These are phyloP conservation scores for Bondarzewia mesenterica DNA, from an alignment of 1,284 basidiomycete species.

Conservation along the genomic window DNA sequence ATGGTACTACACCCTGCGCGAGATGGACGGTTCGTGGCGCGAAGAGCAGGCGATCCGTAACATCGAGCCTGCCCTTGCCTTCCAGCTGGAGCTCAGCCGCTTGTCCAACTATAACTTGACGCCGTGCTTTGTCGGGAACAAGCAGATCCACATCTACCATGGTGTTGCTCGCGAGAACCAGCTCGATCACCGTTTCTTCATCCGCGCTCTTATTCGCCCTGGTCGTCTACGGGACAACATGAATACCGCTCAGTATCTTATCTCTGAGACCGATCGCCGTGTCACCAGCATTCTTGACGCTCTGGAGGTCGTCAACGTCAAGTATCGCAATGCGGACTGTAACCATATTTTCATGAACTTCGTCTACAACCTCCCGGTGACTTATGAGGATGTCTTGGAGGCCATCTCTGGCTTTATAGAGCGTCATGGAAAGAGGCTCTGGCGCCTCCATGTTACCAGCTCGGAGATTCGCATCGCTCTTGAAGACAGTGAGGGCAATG, in stretches of 20 bases:
- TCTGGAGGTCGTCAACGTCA: slow-evolving; percentile 84
- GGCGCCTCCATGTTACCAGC: slow-evolving; percentile 96
- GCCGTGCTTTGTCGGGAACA: slow-evolving; percentile 88
- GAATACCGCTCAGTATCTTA: slow-evolving; percentile 93
- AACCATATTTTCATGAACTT: slow-evolving; percentile 99
- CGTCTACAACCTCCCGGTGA: slow-evolving; percentile 92
- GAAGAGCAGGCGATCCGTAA: slow-evolving; percentile 98
- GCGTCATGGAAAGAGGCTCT: slow-evolving; percentile 94
- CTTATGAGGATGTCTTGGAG: slow-evolving; percentile 92
- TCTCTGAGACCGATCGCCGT: slow-evolving; percentile 96
- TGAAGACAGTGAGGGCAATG: slow-evolving; percentile 88
- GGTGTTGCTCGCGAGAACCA: slow-evolving; percentile 94
- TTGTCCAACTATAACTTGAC: slow-evolving; percentile 96
- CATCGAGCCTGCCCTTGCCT: slow-evolving; percentile 97
- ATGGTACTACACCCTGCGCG: slow-evolving; percentile 89
- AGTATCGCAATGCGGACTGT: slow-evolving; percentile 86
- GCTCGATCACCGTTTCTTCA: slow-evolving; percentile 95
- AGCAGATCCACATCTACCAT: slow-evolving; percentile 96
- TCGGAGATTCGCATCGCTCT: slow-evolving; percentile 96
- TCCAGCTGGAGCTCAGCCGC: slow-evolving; percentile 95
- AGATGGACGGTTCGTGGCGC: slow-evolving; percentile 70
- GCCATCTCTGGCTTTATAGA: slow-evolving; percentile 98
- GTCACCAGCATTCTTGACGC: slow-evolving; percentile 93
- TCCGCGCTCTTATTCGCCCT: slow-evolving; percentile 93
- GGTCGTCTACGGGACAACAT: slow-evolving; percentile 88